phyloP scores from a whole-genome alignment of 768 basidiomycete genomes.

The Agrocybe praecox region DNA sequence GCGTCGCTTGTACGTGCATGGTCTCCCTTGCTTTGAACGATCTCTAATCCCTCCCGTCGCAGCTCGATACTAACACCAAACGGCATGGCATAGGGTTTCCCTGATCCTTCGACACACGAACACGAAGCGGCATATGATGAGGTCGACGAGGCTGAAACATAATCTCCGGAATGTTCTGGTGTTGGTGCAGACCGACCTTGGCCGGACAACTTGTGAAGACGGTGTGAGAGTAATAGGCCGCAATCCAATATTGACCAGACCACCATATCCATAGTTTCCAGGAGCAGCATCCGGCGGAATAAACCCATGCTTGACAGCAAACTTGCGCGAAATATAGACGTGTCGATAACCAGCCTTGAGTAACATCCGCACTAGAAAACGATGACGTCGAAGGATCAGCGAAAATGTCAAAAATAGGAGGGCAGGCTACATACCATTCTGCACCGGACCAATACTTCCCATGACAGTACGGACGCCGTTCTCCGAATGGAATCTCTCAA shows the following conservation, averaged over 20 bases:
- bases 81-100: too few relatives aligned
- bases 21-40: too few relatives aligned
- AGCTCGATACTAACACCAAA: too few relatives aligned
- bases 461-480: slow-evolving; percentile 93
- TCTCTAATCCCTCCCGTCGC: too few relatives aligned
- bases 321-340: slow-evolving; percentile 95
- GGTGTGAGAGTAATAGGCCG: slow-evolving; percentile 81
- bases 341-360: slow-evolving; percentile 90
- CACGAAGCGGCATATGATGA: slow-evolving; percentile 79
- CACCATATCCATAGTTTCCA: slow-evolving; percentile 93
- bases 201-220: slow-evolving; percentile 31
- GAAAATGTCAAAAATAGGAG: not conserved
- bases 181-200: slow-evolving; percentile 47
- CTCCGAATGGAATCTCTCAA: slow-evolving; percentile 84
- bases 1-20: too few relatives aligned
- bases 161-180: slow-evolving; percentile 66
- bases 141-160: slow-evolving; percentile 72
- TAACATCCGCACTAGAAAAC: slow-evolving; percentile 81
- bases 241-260: slow-evolving; percentile 80
- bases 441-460: slow-evolving; percentile 89
- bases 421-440: slow-evolving; percentile 60
- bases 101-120: too few relatives aligned
- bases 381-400: not conserved
- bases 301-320: slow-evolving; percentile 86
- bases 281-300: slow-evolving; percentile 86